Evolutionary conservation across 495 filamentous ascomycete species (phyloP).

Genomic region (Penicillium steckii): DNA sequence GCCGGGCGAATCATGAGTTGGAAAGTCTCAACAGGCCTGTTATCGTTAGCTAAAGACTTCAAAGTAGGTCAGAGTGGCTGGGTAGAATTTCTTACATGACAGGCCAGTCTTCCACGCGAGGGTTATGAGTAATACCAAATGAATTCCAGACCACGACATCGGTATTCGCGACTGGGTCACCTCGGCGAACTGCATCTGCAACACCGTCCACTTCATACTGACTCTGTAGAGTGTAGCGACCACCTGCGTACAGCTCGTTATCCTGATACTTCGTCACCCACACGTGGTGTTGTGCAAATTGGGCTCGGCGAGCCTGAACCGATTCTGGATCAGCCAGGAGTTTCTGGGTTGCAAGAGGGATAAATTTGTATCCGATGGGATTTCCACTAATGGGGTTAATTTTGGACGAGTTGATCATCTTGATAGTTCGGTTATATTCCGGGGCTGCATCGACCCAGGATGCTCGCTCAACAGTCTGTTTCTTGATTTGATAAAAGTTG

Average conservation of each 20-base stretch:
- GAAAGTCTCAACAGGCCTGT: slow-evolving; percentile 56
- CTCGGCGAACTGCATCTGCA: slow-evolving; percentile 52
- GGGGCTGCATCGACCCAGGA: slow-evolving; percentile 68
- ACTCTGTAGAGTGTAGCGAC: slow-evolving; percentile 85
- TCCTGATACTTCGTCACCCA: slow-evolving; percentile 82
- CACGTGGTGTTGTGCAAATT: slow-evolving; percentile 83
- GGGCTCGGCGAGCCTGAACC: slow-evolving; percentile 74
- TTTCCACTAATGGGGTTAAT: slow-evolving; percentile 72
- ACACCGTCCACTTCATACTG: slow-evolving; percentile 57
- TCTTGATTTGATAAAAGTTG: slow-evolving; percentile 67
- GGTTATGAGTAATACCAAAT: slow-evolving; percentile 66
- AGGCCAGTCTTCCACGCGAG: slow-evolving; percentile 62
- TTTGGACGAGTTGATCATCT: slow-evolving; percentile 71
- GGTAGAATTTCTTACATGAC: slow-evolving; percentile 54
- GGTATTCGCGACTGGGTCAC: slow-evolving; percentile 50
- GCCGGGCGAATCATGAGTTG: slow-evolving; percentile 67
- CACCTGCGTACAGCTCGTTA: slow-evolving; percentile 79
- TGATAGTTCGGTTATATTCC: slow-evolving; percentile 69
- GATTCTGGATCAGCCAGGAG: slow-evolving; percentile 73
- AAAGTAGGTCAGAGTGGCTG: background rate
- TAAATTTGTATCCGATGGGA: slow-evolving; percentile 80
- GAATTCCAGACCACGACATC: slow-evolving; percentile 51
- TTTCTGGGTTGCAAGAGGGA: slow-evolving; percentile 71
- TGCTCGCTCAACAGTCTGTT: slow-evolving; percentile 61
- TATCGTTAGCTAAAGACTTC: slow-evolving; percentile 5